These are phyloP conservation scores for Trapa bicornis DNA, from an alignment of 345 rosid species.

Conservation along the genomic window DNA sequence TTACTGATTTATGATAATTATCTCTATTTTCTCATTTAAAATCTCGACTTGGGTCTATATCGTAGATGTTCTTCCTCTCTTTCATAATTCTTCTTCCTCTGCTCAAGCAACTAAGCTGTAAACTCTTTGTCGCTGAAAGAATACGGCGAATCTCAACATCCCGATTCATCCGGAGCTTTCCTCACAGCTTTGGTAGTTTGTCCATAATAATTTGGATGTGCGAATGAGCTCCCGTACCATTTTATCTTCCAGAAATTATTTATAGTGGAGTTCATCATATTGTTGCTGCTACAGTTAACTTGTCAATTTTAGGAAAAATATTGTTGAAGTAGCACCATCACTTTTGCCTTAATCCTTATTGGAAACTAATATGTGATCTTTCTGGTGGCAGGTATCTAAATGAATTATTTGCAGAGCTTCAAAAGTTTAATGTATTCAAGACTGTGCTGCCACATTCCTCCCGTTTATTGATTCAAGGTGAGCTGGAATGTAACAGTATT, in stretches of 20 bases:
- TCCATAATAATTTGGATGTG: too few relatives aligned
- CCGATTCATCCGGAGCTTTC: too few relatives aligned
- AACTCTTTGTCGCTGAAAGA: too few relatives aligned
- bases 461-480: constrained; percentile 70
- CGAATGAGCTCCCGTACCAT: too few relatives aligned
- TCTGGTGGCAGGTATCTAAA: constrained; percentile 51
- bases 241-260: too few relatives aligned
- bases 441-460: constrained; percentile 50
- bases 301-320: background rate
- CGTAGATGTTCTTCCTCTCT: too few relatives aligned
- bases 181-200: too few relatives aligned
- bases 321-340: background rate
- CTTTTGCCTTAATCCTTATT: background rate
- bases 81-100: background rate
- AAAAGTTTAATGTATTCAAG: constrained; percentile 57
- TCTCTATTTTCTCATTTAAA: too few relatives aligned
- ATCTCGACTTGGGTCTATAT: background rate
- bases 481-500: constrained; percentile 9
- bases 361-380: background rate
- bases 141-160: too few relatives aligned
- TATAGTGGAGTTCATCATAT: too few relatives aligned
- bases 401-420: constrained; percentile 69
- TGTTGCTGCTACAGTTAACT: too few relatives aligned
- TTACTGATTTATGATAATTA: background rate
- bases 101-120: background rate